Base-by-base conservation (phyloP, 2,329 filamentous ascomycete genomes). In the Aureobasidium sp. region DNA sequence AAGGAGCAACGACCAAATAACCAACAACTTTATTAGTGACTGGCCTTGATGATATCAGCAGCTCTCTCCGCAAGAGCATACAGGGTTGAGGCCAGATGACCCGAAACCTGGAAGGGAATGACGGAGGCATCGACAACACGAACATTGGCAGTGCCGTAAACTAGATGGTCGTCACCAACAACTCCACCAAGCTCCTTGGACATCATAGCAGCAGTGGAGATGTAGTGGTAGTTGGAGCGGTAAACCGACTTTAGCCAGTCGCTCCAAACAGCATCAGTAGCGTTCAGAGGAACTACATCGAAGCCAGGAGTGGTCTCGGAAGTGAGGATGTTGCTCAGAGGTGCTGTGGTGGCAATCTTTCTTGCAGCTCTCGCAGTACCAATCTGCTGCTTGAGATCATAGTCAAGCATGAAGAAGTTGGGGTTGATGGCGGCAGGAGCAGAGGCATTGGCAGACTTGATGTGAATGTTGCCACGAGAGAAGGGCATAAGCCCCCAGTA, bases 331-430 rank as follows among this genome's bases (percentile, higher is more conserved):
- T 67, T 66, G 67, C 66, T 29, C 71, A 66, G 0, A 21, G 58
- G 48, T 13, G 48, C 44, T 5, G 58, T 61, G 10, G 34, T 41
- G 5, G 48, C 42, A 29, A 69, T 61, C 30, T 68, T 61, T n/a
- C 72, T 70, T 9, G 70, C 60, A 16, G 64, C 70, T 48, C 69
- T 64, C 13, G 72, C 72, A 2, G 66, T 67, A 7, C 67, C 71
- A 2, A 71, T 67, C 61, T 74, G 71, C 6, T 71, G 65, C 16
- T 64, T 53, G 37, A 62, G 34, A 57, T 77, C 75, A 53, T 71
- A 73, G 8, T 73, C 68, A 4, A 75, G 66, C 59, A 75, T 70
- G 63, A 76, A 71, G 64, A 72, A 76, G 63, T 75, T 75, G 10
- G 75, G 75, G 62, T 78, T 68, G 65, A 78, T 75, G 16, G 42